Percentiles rank a stretch among this genome's conserved stretches.
phyloP scores from a whole-genome alignment of 1,284 basidiomycete species.

The Nidula niveotomentosa region DNA sequence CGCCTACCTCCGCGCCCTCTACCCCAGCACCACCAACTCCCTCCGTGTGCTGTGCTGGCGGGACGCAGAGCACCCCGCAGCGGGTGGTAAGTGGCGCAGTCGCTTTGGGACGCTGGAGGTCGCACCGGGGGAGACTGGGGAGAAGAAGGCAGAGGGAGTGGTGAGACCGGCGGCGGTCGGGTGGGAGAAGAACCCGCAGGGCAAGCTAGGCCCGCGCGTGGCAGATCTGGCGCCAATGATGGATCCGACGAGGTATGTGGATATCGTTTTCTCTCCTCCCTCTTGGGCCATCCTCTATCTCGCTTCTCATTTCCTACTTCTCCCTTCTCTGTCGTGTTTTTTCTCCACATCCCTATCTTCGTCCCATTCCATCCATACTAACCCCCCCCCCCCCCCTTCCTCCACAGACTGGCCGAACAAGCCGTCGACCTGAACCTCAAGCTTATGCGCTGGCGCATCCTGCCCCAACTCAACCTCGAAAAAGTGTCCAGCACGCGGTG shows the following conservation, averaged over 20 bases:
- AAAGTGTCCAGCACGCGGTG: conserved; percentile 81
- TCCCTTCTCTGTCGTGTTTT: no score
- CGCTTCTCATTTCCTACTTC: no score
- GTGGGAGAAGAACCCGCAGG: conserved; percentile 90
- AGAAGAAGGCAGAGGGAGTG: conserved; percentile 6
- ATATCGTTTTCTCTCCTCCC: background rate
- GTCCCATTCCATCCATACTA: background rate
- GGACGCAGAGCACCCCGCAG: conserved; percentile 47
- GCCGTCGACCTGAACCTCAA: conserved; percentile 97
- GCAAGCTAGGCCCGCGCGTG: conserved; percentile 82
- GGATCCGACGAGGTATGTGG: conserved; percentile 76
- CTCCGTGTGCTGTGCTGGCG: conserved; percentile 80
- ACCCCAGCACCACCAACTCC: conserved; percentile 45
- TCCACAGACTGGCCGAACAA: conserved; percentile 82
- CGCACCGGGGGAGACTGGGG: conserved; percentile 13
- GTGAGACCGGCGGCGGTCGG: conserved; percentile 73
- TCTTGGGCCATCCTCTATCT: background rate
- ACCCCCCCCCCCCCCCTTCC: background rate
- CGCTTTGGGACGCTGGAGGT: conserved; percentile 54
- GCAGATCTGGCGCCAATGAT: conserved; percentile 95
- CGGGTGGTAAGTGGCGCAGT: conserved; percentile 53
- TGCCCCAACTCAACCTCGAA: conserved; percentile 88
- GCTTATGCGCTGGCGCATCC: conserved; percentile 97
- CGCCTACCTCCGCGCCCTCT: conserved; percentile 67
- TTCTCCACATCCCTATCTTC: background rate